phyloP scores from a whole-genome alignment of 768 basidiomycete genomes.

The Suillus subluteus region DNA sequence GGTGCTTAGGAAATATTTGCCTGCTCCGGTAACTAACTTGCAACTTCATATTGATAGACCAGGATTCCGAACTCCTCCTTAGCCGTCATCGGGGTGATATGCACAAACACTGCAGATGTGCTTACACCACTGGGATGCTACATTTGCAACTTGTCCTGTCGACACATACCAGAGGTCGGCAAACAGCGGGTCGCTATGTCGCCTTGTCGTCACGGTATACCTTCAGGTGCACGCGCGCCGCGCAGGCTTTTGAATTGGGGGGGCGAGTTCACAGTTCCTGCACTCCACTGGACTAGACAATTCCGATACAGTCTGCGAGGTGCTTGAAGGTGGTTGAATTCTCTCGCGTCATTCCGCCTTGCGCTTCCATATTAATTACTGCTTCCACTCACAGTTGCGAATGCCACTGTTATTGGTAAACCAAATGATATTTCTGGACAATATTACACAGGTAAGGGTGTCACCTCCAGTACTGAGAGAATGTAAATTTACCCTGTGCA shows the following conservation, averaged over 20 bases:
- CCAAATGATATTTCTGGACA: constrained; percentile 52
- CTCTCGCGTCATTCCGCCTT: constrained; percentile 58
- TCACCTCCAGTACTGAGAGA: not conserved
- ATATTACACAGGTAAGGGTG: constrained; percentile 57
- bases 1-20: not conserved
- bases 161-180: not conserved
- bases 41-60: not conserved
- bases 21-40: not conserved
- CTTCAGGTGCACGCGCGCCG: constrained; percentile 44
- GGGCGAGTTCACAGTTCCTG: constrained; percentile 59
- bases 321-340: constrained; percentile 41
- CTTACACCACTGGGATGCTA: too few relatives aligned
- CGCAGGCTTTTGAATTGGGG: constrained; percentile 75
- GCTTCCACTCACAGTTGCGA: constrained; percentile 71
- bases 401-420: constrained; percentile 49
- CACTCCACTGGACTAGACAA: constrained; percentile 53
- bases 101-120: not conserved
- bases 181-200: not conserved
- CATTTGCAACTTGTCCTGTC: too few relatives aligned
- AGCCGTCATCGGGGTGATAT: not conserved
- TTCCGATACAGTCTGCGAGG: constrained; percentile 42
- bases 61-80: not conserved
- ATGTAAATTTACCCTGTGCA: constrained; percentile 15
- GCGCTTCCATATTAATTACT: constrained; percentile 69
- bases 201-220: constrained; percentile 47